Evolutionary conservation across 148 eudicot species (phyloP), one percentile per base, ranked within the genome.

Genomic region (Amaranthus hypochondriacus): DNA sequence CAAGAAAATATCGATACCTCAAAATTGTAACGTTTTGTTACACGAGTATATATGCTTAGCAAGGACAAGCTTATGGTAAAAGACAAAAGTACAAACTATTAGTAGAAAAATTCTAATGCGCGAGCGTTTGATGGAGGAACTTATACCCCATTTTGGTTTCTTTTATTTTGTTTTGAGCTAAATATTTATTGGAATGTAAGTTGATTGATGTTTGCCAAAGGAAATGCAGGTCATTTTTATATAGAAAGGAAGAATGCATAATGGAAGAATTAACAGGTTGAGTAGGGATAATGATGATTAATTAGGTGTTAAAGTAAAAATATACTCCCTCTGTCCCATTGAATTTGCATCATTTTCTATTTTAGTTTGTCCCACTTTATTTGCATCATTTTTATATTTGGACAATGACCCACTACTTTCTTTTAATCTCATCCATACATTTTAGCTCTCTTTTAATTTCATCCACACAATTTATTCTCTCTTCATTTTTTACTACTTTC

Each of bases 21-120:
- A 46, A 81, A 77, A n/a, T 65, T 73, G 60, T 81, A 81, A 11
- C 69, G 80, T 54, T 78, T 57, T 6, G 78, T 81, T 54, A 74
- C 62, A 69, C 81, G 62, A 0, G 47, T 52, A 28, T 28, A 28
- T 28, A 55, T 70, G 77, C 69, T 74, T 77, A 9, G 81, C 81
- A 70, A 77, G 48, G 2, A n/a, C 68, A 58, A 77, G 74, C 68
- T 77, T 62, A 57, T 75, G 51, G 46, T 72, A 47, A 64, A 74
- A 21, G 62, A 66, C 52, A 4, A 28, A 10, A 58, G 28, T 48
- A 67, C 49, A 69, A 65, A 73, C 15, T 13, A 28, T 28, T 28
- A 81, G 57, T 55, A 74, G 56, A 63, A 81, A 28, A 13, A 74
- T 50, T n/a, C 47, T 55, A 47, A n/a, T 8, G 56, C 56, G 55